Evolutionary conservation across 495 filamentous ascomycete species (phyloP).

Genomic region (Aspergillus mulundensis): DNA sequence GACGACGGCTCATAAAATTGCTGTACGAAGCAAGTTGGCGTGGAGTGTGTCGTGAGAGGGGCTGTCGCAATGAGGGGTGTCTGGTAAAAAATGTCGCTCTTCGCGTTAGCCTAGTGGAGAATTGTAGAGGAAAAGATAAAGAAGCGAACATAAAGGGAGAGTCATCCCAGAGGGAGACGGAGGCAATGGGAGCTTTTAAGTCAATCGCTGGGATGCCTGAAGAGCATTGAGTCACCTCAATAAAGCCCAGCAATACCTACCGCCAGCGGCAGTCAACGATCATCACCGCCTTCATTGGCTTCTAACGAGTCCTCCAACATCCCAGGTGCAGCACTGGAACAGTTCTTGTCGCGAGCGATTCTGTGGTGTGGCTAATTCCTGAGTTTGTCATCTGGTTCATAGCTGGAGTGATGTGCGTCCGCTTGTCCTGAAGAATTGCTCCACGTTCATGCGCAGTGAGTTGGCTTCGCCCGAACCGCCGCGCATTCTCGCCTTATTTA

Average conservation of each 20-base stretch:
- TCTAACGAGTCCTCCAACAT: not conserved
- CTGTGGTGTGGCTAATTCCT: not conserved
- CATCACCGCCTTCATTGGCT: constrained; percentile 15
- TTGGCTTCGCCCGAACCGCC: constrained; percentile 27
- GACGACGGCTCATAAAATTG: constrained; percentile 29
- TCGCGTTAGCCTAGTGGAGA: constrained; percentile 7
- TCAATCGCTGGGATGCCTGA: not conserved
- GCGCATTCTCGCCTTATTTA: constrained; percentile 10
- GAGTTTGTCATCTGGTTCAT: not conserved
- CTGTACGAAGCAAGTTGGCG: not conserved
- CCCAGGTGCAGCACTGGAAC: not conserved
- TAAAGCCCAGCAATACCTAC: not conserved
- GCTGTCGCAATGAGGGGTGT: constrained; percentile 4
- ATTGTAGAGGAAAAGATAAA: not conserved
- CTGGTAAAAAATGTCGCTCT: constrained; percentile 1
- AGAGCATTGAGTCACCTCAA: constrained; percentile 7
- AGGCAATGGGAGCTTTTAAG: not conserved
- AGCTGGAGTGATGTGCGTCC: constrained; percentile 13
- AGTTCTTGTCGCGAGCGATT: not conserved
- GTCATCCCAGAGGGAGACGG: constrained; percentile 16
- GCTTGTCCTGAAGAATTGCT: constrained; percentile 13
- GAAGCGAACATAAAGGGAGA: constrained; percentile 8
- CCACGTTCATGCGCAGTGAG: constrained; percentile 23
- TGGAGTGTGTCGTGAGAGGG: not conserved
- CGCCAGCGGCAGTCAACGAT: constrained; percentile 1